phyloP scores from a whole-genome alignment of 192 early-diverging fungal species.

The Backusella luteola region DNA sequence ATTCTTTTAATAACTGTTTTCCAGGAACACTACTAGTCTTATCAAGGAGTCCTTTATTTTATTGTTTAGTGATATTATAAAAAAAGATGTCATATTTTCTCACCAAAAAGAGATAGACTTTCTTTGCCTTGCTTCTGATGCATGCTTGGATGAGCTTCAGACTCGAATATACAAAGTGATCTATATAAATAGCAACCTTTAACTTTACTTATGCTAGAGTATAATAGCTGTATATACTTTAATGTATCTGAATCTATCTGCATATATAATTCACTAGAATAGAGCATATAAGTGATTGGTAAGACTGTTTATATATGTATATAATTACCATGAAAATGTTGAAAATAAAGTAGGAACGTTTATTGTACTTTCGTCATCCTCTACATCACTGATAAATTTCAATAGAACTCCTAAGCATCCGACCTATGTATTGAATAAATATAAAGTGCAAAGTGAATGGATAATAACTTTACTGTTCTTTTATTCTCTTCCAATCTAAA shows the following conservation, averaged over 20 bases:
- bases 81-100: neutral
- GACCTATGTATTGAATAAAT: conserved; percentile 25
- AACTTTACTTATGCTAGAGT: neutral
- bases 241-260: conserved; percentile 59
- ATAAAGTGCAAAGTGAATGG: neutral
- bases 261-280: conserved; percentile 45
- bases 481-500: neutral
- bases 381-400: conserved; percentile 34
- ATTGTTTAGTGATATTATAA: neutral
- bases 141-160: conserved; percentile 81
- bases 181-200: conserved; percentile 34
- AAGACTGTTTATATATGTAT: conserved; percentile 13
- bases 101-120: conserved; percentile 74
- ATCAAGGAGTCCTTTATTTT: conserved; percentile 56
- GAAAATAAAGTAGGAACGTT: conserved; percentile 7
- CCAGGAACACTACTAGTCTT: conserved; percentile 61
- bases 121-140: conserved; percentile 64
- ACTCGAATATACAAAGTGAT: conserved; percentile 78
- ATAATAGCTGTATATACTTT: conserved; percentile 39
- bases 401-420: conserved; percentile 47
- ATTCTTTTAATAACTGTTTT: conserved; percentile 54
- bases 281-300: neutral
- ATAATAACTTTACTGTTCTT: neutral
- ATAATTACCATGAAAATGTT: conserved; percentile 36
- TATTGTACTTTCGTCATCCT: conserved; percentile 14